phyloP scores from a whole-genome alignment of 176 grass and related monocot genomes.

The Pharus latifolius region DNA sequence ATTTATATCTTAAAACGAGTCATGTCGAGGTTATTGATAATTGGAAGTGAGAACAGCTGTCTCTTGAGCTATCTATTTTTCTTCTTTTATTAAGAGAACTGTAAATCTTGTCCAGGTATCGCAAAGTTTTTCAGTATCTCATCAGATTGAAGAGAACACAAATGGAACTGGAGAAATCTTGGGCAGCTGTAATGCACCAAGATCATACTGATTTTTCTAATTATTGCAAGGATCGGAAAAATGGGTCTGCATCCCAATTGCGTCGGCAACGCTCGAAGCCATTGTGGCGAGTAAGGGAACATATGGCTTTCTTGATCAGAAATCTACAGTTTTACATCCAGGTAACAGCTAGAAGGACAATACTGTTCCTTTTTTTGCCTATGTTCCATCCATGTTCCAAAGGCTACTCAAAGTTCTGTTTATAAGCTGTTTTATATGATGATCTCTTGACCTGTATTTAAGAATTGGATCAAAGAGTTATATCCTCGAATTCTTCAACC shows the following conservation, averaged over 20 bases:
- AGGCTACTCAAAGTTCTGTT: background rate
- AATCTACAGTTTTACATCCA: slow-evolving; percentile 98
- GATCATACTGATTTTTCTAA: slow-evolving; percentile 97
- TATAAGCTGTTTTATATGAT: background rate
- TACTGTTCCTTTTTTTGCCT: background rate
- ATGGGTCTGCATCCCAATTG: slow-evolving; percentile 40
- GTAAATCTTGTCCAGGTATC: slow-evolving; percentile 50
- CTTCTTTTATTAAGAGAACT: background rate
- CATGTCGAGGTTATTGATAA: background rate
- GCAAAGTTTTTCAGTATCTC: slow-evolving; percentile 95
- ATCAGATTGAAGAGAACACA: slow-evolving; percentile 96
- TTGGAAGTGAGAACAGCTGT: background rate
- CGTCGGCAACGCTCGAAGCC: slow-evolving; percentile 54
- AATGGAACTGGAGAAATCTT: slow-evolving; percentile 98
- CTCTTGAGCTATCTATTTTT: background rate
- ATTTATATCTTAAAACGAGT: background rate
- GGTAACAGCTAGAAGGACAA: slow-evolving; percentile 29
- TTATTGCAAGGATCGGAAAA: slow-evolving; percentile 64
- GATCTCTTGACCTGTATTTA: background rate
- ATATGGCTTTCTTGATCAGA: slow-evolving; percentile 99
- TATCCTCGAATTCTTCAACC: background rate
- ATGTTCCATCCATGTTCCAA: background rate
- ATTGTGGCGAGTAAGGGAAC: slow-evolving; percentile 94
- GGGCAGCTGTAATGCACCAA: slow-evolving; percentile 95
- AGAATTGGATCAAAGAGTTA: background rate